phyloP scores from a whole-genome alignment of 1,284 basidiomycete species.

The Agroathelia rolfsii region DNA sequence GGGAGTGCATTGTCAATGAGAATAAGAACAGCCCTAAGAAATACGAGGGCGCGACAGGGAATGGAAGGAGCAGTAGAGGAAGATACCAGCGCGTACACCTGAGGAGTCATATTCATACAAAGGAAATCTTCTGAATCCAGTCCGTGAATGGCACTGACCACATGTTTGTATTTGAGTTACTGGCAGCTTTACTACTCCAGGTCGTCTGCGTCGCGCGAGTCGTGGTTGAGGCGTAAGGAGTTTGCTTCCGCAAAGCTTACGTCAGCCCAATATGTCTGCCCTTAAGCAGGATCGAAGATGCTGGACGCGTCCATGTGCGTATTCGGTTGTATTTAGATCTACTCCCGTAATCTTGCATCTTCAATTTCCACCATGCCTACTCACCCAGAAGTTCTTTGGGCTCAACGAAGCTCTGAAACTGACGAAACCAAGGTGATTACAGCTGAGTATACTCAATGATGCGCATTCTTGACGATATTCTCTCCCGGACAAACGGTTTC shows the following conservation, averaged over 20 bases:
- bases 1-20: slow-evolving; percentile 65
- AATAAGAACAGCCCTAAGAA: slow-evolving; percentile 66
- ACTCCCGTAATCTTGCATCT: slow-evolving; percentile 13
- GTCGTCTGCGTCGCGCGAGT: no score
- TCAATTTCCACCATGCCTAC: slow-evolving; percentile 31
- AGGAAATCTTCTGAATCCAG: neutral
- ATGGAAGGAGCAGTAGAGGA: slow-evolving; percentile 61
- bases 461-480: slow-evolving; percentile 10
- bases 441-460: slow-evolving; percentile 4
- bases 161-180: slow-evolving; percentile 18
- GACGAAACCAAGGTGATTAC: slow-evolving; percentile 57
- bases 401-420: slow-evolving; percentile 70
- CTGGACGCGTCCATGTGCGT: no score
- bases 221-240: no score
- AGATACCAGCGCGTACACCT: slow-evolving; percentile 81
- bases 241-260: no score
- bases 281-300: no score
- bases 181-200: no score
- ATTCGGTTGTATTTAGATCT: no score
- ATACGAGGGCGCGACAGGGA: slow-evolving; percentile 70
- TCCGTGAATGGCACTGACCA: slow-evolving; percentile 19
- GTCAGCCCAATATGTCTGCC: no score
- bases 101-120: slow-evolving; percentile 3
- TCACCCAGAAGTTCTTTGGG: slow-evolving; percentile 88
- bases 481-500: slow-evolving; percentile 19